Evolutionary conservation across 2,329 filamentous ascomycete genomes (phyloP), one percentile per base, ranked within the genome.

Genomic region (Fusarium sp.): DNA sequence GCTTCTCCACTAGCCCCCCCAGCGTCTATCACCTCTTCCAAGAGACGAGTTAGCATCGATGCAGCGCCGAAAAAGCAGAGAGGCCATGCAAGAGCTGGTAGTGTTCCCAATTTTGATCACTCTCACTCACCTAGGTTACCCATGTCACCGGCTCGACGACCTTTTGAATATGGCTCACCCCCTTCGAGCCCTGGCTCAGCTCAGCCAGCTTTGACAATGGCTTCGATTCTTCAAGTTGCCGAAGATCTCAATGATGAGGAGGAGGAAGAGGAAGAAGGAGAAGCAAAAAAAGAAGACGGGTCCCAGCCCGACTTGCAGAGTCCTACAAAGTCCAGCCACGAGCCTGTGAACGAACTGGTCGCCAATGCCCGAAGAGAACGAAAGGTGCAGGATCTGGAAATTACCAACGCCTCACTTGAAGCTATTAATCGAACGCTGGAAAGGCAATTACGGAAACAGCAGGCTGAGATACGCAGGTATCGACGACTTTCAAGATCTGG

Each of bases 381-480:
- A 70, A 99, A 98, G 84, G 95, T 99, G 2, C 90, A 98, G 75
- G 96, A 99, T 81, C 86, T 99, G 11, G 94, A 99, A 81, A 99
- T 99, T 73, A 98, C 93, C 63, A 99, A 99, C 79, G 96, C 94
- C 3, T 98, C 95, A 3, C 88, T 99, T 7, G 90, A 98, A 64
- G 96, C 96, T 45, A 98, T 99, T 83, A 99, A 99, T 80, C 89
- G 95, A 60, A 96, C 95, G 1, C 85, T 99, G 0, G 96, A 99
- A 83, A 90, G 94, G 31, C 94, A 98, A 80, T 88, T 99, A 77
- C 91, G 95, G 33, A 97, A 97, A 80, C 96, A 98, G 79, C 96
- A 93, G 42, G 90, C 93, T 2, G 96, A 99, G 80, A 82, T 99
- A 38, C 91, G 96, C 65, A 89, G 96, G 48, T 98, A 92, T 81